Conservation (phyloP, 257 asterid species). For the Plantago major region DNA sequence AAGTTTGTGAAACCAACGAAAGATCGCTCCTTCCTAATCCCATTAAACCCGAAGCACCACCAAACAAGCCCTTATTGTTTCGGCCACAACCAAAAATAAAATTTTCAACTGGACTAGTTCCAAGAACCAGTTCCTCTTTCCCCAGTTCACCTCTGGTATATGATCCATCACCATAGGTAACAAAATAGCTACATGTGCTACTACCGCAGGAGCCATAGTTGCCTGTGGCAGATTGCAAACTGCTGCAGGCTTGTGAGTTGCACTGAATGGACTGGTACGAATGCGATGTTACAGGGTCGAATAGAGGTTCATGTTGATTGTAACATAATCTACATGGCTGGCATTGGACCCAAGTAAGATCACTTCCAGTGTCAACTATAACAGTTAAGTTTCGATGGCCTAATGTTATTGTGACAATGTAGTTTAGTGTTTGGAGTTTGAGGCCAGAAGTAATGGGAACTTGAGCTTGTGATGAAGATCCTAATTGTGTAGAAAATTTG, state of each 20-base stretch:
- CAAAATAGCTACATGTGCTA: conserved; percentile 49
- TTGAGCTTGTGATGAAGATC: conserved; percentile 33
- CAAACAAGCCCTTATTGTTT: conserved; percentile 74
- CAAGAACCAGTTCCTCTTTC: conserved; percentile 45
- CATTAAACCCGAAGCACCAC: conserved; percentile 76
- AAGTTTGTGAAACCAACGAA: conserved; percentile 66
- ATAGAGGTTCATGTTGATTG: conserved; percentile 73
- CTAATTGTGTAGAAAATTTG: conserved; percentile 25
- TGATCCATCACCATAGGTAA: conserved; percentile 85
- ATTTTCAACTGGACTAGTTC: conserved; percentile 31
- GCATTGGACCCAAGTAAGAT: conserved; percentile 89
- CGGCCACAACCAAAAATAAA: conserved; percentile 77
- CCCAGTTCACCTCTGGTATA: conserved; percentile 73
- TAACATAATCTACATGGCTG: conserved; percentile 76
- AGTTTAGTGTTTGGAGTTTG: conserved; percentile 70
- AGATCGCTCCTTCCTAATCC: conserved; percentile 80
- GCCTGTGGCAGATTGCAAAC: conserved; percentile 59
- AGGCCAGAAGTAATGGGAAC: conserved; percentile 61
- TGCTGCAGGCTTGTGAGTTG: conserved; percentile 50
- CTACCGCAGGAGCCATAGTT: conserved; percentile 44
- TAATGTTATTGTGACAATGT: conserved; percentile 53
- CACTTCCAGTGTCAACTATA: conserved; percentile 85
- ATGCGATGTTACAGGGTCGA: conserved; percentile 53
- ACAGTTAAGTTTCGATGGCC: conserved; percentile 62
- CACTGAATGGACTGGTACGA: conserved; percentile 56